These are phyloP conservation scores for Xylariaceae sp. DNA, from an alignment of 2,329 filamentous ascomycete species.

Conservation along the genomic window DNA sequence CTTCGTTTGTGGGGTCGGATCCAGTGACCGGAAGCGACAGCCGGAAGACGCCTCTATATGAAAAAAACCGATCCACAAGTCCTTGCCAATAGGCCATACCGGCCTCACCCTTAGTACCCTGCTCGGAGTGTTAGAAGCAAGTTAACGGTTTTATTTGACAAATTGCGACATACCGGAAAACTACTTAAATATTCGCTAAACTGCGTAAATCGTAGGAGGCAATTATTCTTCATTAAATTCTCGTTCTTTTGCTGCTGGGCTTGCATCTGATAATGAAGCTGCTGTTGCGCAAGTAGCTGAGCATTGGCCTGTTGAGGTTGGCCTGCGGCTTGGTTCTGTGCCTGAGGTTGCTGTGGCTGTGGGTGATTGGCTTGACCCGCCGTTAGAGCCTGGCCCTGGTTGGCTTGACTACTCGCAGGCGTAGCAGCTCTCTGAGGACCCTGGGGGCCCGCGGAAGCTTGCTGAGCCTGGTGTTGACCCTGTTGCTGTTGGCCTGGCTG, in stretches of 20 bases:
- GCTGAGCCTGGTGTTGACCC: slow-evolving; percentile 22
- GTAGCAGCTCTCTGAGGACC: slow-evolving; percentile 21
- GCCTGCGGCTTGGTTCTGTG: slow-evolving; percentile 29
- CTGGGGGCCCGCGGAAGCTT: slow-evolving; percentile 23
- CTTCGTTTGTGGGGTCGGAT: slow-evolving; percentile 40
- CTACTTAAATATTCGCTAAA: slow-evolving; percentile 60
- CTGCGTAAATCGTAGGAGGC: slow-evolving; percentile 56
- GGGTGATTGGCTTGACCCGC: slow-evolving; percentile 24
- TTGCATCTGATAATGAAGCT: slow-evolving; percentile 28
- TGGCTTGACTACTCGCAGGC: slow-evolving; percentile 18
- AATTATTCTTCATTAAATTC: slow-evolving; percentile 53
- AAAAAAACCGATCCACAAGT: slow-evolving; percentile 81
- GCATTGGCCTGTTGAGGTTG: slow-evolving; percentile 30
- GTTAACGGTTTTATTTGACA: neutral
- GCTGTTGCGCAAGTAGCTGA: slow-evolving; percentile 38
- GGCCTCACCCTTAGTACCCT: slow-evolving; percentile 58
- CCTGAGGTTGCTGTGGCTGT: slow-evolving; percentile 36
- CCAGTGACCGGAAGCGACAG: slow-evolving; percentile 60
- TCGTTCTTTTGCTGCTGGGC: slow-evolving; percentile 44
- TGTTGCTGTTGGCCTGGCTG: slow-evolving; percentile 22
- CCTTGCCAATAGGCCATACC: slow-evolving; percentile 73
- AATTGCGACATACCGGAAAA: slow-evolving; percentile 45
- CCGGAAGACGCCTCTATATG: slow-evolving; percentile 69
- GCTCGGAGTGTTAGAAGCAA: slow-evolving; percentile 22
- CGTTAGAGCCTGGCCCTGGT: slow-evolving; percentile 33